Conservation (phyloP, 257 asterid genomes). For the Scutellaria galericulata region DNA sequence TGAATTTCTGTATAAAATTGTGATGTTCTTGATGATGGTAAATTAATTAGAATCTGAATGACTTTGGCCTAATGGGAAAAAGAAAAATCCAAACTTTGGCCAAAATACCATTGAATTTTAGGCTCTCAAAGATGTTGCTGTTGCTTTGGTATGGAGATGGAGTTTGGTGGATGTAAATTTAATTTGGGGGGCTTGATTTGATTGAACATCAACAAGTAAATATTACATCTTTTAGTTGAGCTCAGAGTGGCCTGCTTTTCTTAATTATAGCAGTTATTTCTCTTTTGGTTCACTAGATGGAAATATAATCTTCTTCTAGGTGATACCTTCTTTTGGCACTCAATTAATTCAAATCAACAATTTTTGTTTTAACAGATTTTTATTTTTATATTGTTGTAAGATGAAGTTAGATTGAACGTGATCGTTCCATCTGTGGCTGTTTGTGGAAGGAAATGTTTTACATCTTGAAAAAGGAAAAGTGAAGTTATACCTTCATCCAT, state of each 20-base stretch:
- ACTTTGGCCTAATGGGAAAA: too few relatives aligned
- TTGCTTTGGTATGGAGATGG: conserved; percentile 3
- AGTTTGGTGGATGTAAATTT: neutral
- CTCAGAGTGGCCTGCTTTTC: conserved; percentile 30
- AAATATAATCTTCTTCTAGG: neutral
- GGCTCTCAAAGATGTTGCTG: conserved; percentile 12
- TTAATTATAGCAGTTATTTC: conserved; percentile 26
- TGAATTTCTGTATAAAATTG: conserved; percentile 14
- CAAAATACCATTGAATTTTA: neutral
- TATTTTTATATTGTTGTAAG: too few relatives aligned
- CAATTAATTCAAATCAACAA: neutral
- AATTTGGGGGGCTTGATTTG: neutral
- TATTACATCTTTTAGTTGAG: conserved; percentile 21
- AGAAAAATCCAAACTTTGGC: too few relatives aligned
- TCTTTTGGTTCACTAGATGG: neutral
- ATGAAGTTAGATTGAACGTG: conserved; percentile 1
- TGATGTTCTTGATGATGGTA: conserved; percentile 19
- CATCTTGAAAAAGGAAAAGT: neutral
- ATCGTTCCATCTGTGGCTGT: conserved; percentile 13
- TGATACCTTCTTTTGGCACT: conserved; percentile 19
- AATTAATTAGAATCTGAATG: neutral
- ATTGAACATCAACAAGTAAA: neutral
- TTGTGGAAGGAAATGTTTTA: neutral
- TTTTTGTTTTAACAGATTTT: neutral
- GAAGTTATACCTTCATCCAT: neutral